Conservation (phyloP, 805 yeast species). For the Suhomyces canberraensis region DNA sequence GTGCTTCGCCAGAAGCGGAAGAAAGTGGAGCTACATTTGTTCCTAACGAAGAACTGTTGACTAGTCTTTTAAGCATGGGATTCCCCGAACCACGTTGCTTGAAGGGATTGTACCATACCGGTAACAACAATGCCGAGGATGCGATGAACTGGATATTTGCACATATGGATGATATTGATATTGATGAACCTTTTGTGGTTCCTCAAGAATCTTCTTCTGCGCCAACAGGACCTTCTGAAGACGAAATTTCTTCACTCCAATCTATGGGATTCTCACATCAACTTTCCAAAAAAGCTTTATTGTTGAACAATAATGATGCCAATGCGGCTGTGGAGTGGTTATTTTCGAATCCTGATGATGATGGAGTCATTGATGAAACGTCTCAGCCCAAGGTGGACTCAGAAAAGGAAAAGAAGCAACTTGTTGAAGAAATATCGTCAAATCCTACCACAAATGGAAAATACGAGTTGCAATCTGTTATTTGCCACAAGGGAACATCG, state of each 20-base stretch:
- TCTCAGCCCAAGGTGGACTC: conserved; percentile 26
- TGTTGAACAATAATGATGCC: conserved; percentile 54
- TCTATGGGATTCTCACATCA: conserved; percentile 77
- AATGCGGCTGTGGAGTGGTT: conserved; percentile 91
- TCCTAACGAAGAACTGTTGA: conserved; percentile 56
- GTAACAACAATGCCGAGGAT: conserved; percentile 59
- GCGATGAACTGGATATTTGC: conserved; percentile 91
- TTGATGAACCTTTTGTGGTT: conserved; percentile 58
- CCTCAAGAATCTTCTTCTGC: conserved; percentile 20
- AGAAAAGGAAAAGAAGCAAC: conserved; percentile 15
- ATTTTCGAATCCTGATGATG: conserved; percentile 75
- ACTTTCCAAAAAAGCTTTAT: conserved; percentile 71
- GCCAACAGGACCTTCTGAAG: conserved; percentile 23
- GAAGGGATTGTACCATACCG: conserved; percentile 70
- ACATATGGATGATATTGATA: conserved; percentile 80
- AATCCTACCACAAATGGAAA: conserved; percentile 15
- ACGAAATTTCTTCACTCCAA: conserved; percentile 45
- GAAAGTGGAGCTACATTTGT: conserved; percentile 29
- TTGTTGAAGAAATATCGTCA: conserved; percentile 12
- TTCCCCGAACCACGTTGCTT: conserved; percentile 64
- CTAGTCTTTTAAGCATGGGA: conserved; percentile 76
- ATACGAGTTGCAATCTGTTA: conserved; percentile 58
- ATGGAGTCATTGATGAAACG: conserved; percentile 47
- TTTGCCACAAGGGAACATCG: conserved; percentile 87
- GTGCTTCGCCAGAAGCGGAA: conserved; percentile 17